These are phyloP conservation scores for Macrocystidia cucumis DNA, from an alignment of 1,284 basidiomycete genomes.

Conservation along the genomic window DNA sequence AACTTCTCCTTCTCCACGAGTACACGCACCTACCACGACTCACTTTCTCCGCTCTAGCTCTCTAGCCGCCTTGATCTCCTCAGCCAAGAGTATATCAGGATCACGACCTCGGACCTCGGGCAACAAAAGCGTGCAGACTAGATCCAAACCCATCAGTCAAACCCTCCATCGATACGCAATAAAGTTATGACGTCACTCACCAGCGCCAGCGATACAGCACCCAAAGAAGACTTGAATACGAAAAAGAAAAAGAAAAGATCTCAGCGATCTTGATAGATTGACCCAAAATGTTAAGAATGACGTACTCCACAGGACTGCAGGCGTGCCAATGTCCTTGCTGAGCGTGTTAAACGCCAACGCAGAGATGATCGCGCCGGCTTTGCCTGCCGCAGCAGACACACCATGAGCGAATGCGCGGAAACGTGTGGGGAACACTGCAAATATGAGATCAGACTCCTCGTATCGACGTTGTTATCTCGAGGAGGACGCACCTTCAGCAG, in stretches of 20 bases:
- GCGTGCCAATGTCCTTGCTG: slow-evolving; percentile 55
- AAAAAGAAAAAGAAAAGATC: slow-evolving; percentile 9
- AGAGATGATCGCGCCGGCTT: slow-evolving; percentile 78
- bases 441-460: not conserved
- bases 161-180: not conserved
- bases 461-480: no score
- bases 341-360: slow-evolving; percentile 75
- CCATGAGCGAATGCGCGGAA: slow-evolving; percentile 79
- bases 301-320: slow-evolving; percentile 57
- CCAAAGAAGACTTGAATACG: slow-evolving; percentile 44
- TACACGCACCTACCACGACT: no score
- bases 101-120: slow-evolving; percentile 75
- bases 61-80: slow-evolving; percentile 37
- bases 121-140: slow-evolving; percentile 60
- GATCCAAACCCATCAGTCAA: slow-evolving; percentile 7
- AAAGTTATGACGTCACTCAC: slow-evolving; percentile 14
- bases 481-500: slow-evolving; percentile 46
- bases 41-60: no score
- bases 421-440: slow-evolving; percentile 73
- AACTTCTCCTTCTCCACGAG: no score
- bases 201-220: slow-evolving; percentile 49
- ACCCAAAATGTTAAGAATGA: slow-evolving; percentile 36
- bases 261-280: slow-evolving; percentile 37
- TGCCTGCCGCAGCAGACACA: slow-evolving; percentile 72
- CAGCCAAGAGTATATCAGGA: slow-evolving; percentile 55